Evolutionary conservation across 2,329 filamentous ascomycete genomes (phyloP).

Genomic region (Macrophomina pseudophaseolina): DNA sequence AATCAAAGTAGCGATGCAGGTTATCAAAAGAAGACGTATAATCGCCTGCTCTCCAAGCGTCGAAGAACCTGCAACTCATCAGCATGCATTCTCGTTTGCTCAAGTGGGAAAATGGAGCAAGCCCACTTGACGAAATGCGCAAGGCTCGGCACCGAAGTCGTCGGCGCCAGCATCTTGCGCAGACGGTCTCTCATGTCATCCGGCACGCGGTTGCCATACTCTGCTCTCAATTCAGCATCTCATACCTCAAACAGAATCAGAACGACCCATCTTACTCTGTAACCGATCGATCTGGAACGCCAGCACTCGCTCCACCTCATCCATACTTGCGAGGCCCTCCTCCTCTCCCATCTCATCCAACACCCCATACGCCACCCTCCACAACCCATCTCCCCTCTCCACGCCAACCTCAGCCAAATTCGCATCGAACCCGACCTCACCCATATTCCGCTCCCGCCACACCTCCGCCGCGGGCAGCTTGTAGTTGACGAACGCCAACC

Average conservation of each 20-base stretch:
- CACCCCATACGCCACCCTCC: constrained; percentile 57
- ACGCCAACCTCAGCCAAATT: constrained; percentile 66
- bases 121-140: constrained; percentile 74
- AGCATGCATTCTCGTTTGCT: neutral
- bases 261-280: constrained; percentile 63
- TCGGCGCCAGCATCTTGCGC: constrained; percentile 69
- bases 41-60: constrained; percentile 90
- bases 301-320: constrained; percentile 79
- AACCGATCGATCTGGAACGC: constrained; percentile 89
- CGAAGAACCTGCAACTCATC: constrained; percentile 69
- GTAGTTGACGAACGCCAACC: constrained; percentile 82
- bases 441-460: constrained; percentile 56
- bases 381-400: constrained; percentile 56
- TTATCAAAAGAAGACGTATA: constrained; percentile 89
- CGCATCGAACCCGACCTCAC: constrained; percentile 56
- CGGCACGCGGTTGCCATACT: constrained; percentile 78
- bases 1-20: constrained; percentile 94
- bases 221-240: constrained; percentile 46
- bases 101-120: too few species aligned
- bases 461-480: constrained; percentile 72
- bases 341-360: constrained; percentile 34
- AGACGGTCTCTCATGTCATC: constrained; percentile 74
- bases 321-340: constrained; percentile 65
- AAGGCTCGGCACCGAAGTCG: constrained; percentile 71
- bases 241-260: too few species aligned